phyloP scores from a whole-genome alignment of 805 yeast genomes.

The Hanseniaspora mollemarum region DNA sequence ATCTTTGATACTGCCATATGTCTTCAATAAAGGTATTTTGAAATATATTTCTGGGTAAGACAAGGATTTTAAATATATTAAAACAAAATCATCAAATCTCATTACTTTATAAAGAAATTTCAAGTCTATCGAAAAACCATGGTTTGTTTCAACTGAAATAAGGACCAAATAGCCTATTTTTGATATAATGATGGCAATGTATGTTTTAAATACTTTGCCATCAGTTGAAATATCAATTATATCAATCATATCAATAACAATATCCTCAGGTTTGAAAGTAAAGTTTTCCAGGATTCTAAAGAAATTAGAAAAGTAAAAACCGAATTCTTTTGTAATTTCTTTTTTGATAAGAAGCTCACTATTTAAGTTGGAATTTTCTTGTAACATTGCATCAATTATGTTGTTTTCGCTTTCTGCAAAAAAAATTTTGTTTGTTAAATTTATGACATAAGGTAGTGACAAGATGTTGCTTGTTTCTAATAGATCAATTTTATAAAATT shows the following conservation, averaged over 20 bases:
- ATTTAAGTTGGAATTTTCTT: too few species aligned
- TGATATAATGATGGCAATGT: not conserved
- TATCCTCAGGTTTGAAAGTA: not conserved
- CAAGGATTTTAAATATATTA: conserved; percentile 10
- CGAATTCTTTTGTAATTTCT: conserved; percentile 4
- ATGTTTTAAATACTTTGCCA: not conserved
- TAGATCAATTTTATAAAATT: conserved; percentile 9
- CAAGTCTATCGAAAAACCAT: not conserved
- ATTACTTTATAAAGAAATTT: conserved; percentile 3
- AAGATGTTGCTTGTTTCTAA: not conserved
- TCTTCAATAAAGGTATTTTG: not conserved
- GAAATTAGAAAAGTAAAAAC: not conserved
- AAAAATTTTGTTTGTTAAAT: not conserved
- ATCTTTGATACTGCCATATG: not conserved
- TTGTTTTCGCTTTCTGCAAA: not conserved
- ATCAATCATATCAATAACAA: conserved; percentile 6
- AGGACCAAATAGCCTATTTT: not conserved
- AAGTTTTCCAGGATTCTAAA: not conserved
- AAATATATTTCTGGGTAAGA: conserved; percentile 11
- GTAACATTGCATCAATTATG: not conserved
- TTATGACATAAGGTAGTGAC: conserved; percentile 2
- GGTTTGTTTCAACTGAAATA: not conserved
- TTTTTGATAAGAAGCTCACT: not conserved
- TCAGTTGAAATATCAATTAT: conserved; percentile 3
- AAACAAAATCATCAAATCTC: conserved; percentile 6